Evolutionary conservation across 2,329 filamentous ascomycete species (phyloP).

Genomic region (Calonectria crousiana): DNA sequence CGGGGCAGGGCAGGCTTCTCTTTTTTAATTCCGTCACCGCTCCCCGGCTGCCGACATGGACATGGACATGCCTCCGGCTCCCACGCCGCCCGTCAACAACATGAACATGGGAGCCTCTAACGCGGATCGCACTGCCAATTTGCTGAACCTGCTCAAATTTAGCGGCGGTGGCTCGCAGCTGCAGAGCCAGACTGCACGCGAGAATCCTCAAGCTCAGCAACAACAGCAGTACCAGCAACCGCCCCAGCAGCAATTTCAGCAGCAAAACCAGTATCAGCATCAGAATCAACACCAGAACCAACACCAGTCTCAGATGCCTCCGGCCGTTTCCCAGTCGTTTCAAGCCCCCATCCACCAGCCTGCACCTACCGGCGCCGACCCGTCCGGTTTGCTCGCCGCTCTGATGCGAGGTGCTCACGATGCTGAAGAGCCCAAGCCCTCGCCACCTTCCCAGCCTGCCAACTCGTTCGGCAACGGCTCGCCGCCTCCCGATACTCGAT

Average conservation of each 20-base stretch:
- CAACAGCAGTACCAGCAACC: slow-evolving; percentile 41
- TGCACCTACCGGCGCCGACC: slow-evolving; percentile 67
- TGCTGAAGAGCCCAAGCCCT: slow-evolving; percentile 55
- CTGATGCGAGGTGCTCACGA: slow-evolving; percentile 70
- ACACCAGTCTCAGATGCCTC: slow-evolving; percentile 35
- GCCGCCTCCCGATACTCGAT: slow-evolving; percentile 78
- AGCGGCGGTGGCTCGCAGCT: slow-evolving; percentile 55
- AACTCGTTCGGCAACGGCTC: slow-evolving; percentile 61
- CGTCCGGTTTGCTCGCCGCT: slow-evolving; percentile 68
- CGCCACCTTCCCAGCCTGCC: slow-evolving; percentile 38
- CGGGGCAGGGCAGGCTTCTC: slow-evolving; percentile 9
- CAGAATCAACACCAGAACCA: slow-evolving; percentile 35
- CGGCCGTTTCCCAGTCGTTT: slow-evolving; percentile 40
- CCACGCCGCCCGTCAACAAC: slow-evolving; percentile 59
- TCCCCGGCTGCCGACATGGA: slow-evolving; percentile 41
- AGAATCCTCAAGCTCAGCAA: slow-evolving; percentile 32
- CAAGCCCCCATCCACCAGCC: slow-evolving; percentile 66
- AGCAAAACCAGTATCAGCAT: slow-evolving; percentile 35
- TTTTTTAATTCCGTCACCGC: slow-evolving; percentile 34
- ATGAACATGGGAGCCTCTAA: slow-evolving; percentile 52
- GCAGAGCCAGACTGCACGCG: slow-evolving; percentile 48
- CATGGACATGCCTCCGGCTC: slow-evolving; percentile 64
- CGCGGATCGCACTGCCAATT: slow-evolving; percentile 64
- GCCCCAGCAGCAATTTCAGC: slow-evolving; percentile 38
- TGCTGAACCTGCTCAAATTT: slow-evolving; percentile 74